A percentile compares a stretch with the other conserved stretches of the same genome.
Evolutionary conservation across 768 basidiomycete species (phyloP).

Genomic region (Mycena leptocephala): DNA sequence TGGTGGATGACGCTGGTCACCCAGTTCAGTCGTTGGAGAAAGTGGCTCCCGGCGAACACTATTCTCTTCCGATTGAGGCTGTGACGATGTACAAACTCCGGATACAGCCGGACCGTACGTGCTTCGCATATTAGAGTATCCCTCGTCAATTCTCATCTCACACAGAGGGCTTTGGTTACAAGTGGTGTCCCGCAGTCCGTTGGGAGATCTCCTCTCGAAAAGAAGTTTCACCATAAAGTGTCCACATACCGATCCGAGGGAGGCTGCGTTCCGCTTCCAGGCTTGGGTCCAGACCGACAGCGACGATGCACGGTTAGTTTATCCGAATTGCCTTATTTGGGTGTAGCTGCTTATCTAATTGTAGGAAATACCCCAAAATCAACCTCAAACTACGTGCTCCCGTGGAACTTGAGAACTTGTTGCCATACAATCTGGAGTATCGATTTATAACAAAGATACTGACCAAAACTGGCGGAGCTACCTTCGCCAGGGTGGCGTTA

Average conservation of each 20-base stretch:
- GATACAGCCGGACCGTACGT: constrained; percentile 93
- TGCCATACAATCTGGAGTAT: constrained; percentile 96
- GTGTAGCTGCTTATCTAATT: not conserved
- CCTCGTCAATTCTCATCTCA: constrained; percentile 14
- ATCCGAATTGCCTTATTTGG: not conserved
- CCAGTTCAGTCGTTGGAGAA: constrained; percentile 87
- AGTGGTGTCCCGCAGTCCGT: constrained; percentile 90
- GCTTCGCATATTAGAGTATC: constrained; percentile 7
- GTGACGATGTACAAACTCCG: constrained; percentile 87
- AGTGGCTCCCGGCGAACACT: constrained; percentile 92
- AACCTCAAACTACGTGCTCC: constrained; percentile 92
- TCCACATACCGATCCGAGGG: constrained; percentile 83
- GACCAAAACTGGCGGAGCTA: constrained; percentile 97
- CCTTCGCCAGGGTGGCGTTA: constrained; percentile 92
- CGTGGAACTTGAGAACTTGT: constrained; percentile 94
- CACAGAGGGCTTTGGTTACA: constrained; percentile 95
- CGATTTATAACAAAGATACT: constrained; percentile 96
- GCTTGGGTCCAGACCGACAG: constrained; percentile 87
- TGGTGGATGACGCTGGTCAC: constrained; percentile 90
- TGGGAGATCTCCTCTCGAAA: constrained; percentile 87
- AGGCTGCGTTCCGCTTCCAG: constrained; percentile 96
- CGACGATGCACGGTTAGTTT: constrained; percentile 65
- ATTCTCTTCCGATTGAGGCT: constrained; percentile 91
- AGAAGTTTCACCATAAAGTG: constrained; percentile 87
- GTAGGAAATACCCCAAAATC: constrained; percentile 89